phyloP scores from a whole-genome alignment of 345 rosid genomes.

The Eucalyptus cloeziana region DNA sequence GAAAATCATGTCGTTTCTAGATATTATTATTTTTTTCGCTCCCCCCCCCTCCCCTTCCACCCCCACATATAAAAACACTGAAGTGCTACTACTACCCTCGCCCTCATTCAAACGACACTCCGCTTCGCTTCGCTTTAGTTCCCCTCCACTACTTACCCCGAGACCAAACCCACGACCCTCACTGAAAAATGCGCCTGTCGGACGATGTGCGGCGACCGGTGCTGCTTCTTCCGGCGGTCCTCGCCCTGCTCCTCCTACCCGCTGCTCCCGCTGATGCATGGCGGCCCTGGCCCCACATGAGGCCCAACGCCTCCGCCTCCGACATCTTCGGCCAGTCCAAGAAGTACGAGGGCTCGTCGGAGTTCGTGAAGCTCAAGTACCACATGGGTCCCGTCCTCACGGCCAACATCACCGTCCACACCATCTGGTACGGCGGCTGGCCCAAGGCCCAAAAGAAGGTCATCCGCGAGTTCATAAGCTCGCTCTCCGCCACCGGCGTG shows the following conservation, averaged over 20 bases:
- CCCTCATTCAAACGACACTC: not conserved
- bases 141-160: not conserved
- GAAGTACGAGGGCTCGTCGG: conserved; percentile 93
- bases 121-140: not conserved
- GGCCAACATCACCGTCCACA: conserved; percentile 70
- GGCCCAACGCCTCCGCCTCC: conserved; percentile 26
- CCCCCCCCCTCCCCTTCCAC: rapidly evolving
- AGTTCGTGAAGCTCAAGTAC: conserved; percentile 69
- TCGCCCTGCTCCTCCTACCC: conserved; percentile 8
- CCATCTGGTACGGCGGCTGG: conserved; percentile 97
- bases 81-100: not conserved
- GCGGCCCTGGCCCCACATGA: conserved; percentile 62
- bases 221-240: conserved; percentile 4
- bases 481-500: conserved; percentile 50
- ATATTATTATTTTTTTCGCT: not conserved
- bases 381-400: conserved; percentile 97
- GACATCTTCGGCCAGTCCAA: conserved; percentile 43
- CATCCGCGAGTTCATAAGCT: conserved; percentile 75
- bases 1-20: not conserved
- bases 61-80: not conserved
- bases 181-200: not conserved
- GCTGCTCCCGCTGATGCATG: conserved; percentile 20
- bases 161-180: not conserved
- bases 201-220: not conserved
- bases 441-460: conserved; percentile 57